Evolutionary conservation across 352 stramenopile species (phyloP).

Genomic region (Pythium inflatum): DNA sequence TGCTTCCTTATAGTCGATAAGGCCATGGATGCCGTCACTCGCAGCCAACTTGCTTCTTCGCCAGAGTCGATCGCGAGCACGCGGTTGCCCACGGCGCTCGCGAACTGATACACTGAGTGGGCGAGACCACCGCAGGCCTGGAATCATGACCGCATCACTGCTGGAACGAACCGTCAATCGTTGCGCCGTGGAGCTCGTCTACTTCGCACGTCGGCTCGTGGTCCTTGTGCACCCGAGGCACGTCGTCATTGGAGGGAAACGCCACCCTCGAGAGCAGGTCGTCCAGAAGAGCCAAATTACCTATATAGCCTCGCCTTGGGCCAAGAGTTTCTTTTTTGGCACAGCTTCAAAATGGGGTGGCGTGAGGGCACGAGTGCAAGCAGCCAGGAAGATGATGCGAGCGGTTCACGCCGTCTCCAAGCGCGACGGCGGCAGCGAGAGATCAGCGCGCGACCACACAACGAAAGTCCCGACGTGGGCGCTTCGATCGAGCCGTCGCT

Average conservation of each 20-base stretch:
- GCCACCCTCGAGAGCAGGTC: no score
- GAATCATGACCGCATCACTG: constrained; percentile 57
- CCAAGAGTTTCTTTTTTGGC: no score
- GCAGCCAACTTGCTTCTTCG: constrained; percentile 53
- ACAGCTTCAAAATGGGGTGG: no score
- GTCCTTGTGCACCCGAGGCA: constrained; percentile 57
- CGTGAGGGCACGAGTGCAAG: constrained; percentile 13
- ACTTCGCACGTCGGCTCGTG: constrained; percentile 47
- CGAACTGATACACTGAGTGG: constrained; percentile 79
- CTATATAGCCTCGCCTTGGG: no score
- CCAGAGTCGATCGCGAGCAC: constrained; percentile 75
- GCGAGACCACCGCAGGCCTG: constrained; percentile 72
- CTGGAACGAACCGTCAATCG: constrained; percentile 52
- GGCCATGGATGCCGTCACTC: constrained; percentile 68
- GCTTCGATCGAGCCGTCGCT: constrained; percentile 13
- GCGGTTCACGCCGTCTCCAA: neutral
- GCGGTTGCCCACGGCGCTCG: constrained; percentile 66
- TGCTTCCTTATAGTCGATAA: constrained; percentile 76
- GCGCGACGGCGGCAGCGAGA: constrained; percentile 9
- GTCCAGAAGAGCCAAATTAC: no score
- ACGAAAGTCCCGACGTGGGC: neutral
- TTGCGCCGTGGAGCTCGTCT: constrained; percentile 44
- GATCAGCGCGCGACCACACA: neutral
- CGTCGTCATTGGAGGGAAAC: no score
- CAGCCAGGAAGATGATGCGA: constrained; percentile 5